A percentile compares a stretch with the other conserved stretches of the same genome.
Conservation (phyloP, 1,284 basidiomycete genomes). For the Irpex sp. region DNA sequence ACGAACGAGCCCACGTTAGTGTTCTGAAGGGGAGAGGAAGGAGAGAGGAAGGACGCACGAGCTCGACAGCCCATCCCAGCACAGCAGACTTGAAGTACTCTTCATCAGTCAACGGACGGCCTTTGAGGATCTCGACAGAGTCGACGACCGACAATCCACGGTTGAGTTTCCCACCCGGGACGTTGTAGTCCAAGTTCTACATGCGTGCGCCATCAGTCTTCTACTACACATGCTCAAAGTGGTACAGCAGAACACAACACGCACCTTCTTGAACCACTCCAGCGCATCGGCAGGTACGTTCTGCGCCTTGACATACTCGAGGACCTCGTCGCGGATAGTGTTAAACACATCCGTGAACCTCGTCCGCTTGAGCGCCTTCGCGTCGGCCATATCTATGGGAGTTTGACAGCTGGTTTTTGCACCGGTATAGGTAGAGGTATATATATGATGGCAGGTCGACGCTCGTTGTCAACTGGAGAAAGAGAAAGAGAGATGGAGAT, state of each 20-base stretch:
- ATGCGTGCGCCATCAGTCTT: neutral
- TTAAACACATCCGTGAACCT: constrained; percentile 52
- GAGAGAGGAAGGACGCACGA: constrained; percentile 56
- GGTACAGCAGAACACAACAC: constrained; percentile 18
- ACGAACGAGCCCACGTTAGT: too few relatives aligned
- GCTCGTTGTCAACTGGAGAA: neutral
- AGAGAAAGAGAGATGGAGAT: neutral
- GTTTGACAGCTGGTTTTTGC: neutral
- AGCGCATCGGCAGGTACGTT: constrained; percentile 82
- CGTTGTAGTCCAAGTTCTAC: constrained; percentile 92
- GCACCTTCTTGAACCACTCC: constrained; percentile 77
- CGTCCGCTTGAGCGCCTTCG: constrained; percentile 42
- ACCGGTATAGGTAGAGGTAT: neutral
- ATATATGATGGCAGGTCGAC: neutral
- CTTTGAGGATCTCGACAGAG: constrained; percentile 86
- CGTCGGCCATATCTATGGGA: constrained; percentile 15
- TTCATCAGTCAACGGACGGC: constrained; percentile 62
- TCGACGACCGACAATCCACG: constrained; percentile 95
- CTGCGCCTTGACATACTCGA: constrained; percentile 62
- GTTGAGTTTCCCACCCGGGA: constrained; percentile 95
- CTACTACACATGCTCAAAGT: neutral
- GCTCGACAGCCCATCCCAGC: constrained; percentile 95
- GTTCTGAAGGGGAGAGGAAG: too few relatives aligned
- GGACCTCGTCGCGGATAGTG: constrained; percentile 53
- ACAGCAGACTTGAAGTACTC: constrained; percentile 92